Base-by-base conservation (phyloP, 805 yeast species). In the Candida ovalis region DNA sequence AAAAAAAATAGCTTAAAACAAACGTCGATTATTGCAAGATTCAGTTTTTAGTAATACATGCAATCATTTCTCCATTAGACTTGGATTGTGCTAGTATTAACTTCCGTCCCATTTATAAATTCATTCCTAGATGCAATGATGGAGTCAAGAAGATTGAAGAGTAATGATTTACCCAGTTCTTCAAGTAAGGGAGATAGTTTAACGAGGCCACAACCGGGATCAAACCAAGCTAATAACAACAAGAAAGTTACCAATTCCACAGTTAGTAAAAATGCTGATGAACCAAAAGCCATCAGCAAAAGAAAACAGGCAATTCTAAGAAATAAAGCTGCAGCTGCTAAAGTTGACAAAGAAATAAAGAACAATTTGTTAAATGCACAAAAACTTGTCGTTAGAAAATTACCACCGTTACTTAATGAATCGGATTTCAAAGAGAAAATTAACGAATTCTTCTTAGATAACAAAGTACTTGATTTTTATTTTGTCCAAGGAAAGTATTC, bases 401-500 rank as follows among this genome's bases (percentile, higher is more conserved):
- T 78, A 12, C 82, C 82, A 2, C 78, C 81, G 2, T 51, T 56
- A 18, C 53, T 74, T 17, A 41, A 50, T 1, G 60, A 64, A 21
- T 56, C 52, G 1, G 61, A 57, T 6, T 73, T 75, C 40, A 60
- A 59, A 51, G 38, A 47, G 5, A 55, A 52, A 13, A 46, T 64
- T 6, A 44, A 55, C 21, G 48, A 53, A 1, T 52, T 42, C 10
- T 46, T 55, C 30, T 42, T 51, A 35, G 44, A 52, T 2, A 45
- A 55, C 1, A 40, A 37, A n/a, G 40, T 44, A 4, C 32, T 44
- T 13, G 47, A 59, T 1, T 53, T 51, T 27, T 74, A 75, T 54
- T 77, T 72, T 58, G 70, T 72, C 2, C 49, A 59, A 45, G 82
- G 82, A 2, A 54, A 60, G 17, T 68, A 68, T 45, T 63, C 77